Percentiles rank a stretch among this genome's conserved stretches.
phyloP scores from a whole-genome alignment of 2,329 filamentous ascomycete species.

The Pseudogymnoascus verrucosus region DNA sequence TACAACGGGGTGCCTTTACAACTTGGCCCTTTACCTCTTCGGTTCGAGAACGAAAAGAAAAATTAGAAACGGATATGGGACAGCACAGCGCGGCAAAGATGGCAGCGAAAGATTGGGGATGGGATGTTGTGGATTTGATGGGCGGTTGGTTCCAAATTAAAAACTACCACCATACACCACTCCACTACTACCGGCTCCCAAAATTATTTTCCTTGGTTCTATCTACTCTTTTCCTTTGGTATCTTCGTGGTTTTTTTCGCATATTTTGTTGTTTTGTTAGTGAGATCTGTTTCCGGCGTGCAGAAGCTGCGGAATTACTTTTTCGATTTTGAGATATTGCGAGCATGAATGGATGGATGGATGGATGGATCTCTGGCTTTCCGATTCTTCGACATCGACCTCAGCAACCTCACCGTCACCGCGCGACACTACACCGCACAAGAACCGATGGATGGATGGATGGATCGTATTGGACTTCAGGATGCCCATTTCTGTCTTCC shows the following conservation, averaged over 20 bases:
- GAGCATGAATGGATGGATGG: not conserved
- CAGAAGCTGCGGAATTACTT: conserved; percentile 1
- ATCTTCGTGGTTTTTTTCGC: not conserved
- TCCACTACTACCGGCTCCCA: not conserved
- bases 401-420: not conserved
- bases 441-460: not conserved
- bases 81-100: not conserved
- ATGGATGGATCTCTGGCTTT: not conserved
- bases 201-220: not conserved
- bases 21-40: not conserved
- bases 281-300: not conserved
- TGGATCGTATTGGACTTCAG: not conserved
- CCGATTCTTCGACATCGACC: not conserved
- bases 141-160: not conserved
- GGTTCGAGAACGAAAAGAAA: not conserved
- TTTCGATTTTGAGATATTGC: conserved; percentile 1
- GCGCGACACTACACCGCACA: not conserved
- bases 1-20: not conserved
- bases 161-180: not conserved
- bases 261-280: not conserved
- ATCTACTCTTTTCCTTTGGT: not conserved
- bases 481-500: not conserved
- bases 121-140: not conserved
- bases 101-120: not conserved
- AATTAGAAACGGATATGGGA: not conserved